A percentile compares a stretch with the other conserved stretches of the same genome.
These are phyloP conservation scores for Microbotryomycetes sp. DNA, from an alignment of 1,284 basidiomycete species.

Conservation along the genomic window DNA sequence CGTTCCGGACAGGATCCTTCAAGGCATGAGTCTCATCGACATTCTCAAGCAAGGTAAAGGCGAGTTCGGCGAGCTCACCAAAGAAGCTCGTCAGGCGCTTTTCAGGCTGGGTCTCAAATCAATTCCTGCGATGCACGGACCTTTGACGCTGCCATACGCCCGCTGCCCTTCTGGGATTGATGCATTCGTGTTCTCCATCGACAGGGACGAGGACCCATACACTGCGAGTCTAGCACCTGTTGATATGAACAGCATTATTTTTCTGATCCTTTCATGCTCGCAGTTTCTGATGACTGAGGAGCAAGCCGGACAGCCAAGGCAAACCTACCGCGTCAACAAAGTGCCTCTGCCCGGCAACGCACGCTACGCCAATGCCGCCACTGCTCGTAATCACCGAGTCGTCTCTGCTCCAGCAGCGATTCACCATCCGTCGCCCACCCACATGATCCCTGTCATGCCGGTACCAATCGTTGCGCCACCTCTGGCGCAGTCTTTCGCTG, in stretches of 20 bases:
- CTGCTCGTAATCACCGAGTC: neutral
- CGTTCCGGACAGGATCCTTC: neutral
- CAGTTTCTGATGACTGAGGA: neutral
- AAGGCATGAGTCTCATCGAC: neutral
- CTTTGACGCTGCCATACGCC: slow-evolving; percentile 19
- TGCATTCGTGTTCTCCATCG: slow-evolving; percentile 12
- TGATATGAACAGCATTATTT: too few relatives aligned
- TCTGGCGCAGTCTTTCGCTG: neutral
- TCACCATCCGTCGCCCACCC: too few relatives aligned
- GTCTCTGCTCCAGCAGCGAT: neutral
- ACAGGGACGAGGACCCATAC: slow-evolving; percentile 14
- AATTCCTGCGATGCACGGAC: slow-evolving; percentile 22
- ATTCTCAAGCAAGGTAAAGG: slow-evolving; percentile 15
- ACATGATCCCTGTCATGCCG: too few relatives aligned
- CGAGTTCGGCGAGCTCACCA: slow-evolving; percentile 13
- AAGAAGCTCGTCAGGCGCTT: slow-evolving; percentile 25
- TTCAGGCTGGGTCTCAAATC: slow-evolving; percentile 31
- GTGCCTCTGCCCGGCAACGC: slow-evolving; percentile 27
- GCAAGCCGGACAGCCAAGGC: neutral
- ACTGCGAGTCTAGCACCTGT: neutral
- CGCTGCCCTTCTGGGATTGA: slow-evolving; percentile 26
- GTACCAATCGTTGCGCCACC: neutral
- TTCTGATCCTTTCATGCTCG: neutral
- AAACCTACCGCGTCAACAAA: neutral
- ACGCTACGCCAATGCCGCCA: slow-evolving; percentile 8